phyloP scores from a whole-genome alignment of 2,329 filamentous ascomycete species.

The Aspergillus terreus region DNA sequence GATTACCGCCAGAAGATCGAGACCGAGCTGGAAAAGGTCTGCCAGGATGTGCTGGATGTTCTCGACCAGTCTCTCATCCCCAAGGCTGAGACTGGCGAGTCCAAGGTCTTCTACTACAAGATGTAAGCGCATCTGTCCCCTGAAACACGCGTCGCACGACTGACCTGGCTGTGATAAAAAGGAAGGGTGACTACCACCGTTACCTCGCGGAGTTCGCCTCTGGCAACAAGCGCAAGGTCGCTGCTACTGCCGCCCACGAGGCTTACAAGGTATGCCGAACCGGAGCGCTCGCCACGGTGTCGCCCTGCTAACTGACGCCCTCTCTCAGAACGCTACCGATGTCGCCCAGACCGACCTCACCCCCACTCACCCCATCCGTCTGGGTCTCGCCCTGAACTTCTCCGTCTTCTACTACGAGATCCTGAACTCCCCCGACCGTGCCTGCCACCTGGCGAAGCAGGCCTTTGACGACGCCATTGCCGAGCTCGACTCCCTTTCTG shows the following conservation, averaged over 20 bases:
- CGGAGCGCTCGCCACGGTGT: not conserved
- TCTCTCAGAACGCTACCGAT: slow-evolving; percentile 82
- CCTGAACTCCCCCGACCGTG: slow-evolving; percentile 93
- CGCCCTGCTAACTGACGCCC: not conserved
- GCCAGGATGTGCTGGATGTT: slow-evolving; percentile 95
- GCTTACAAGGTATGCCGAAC: slow-evolving; percentile 81
- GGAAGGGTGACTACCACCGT: slow-evolving; percentile 99
- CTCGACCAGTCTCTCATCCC: slow-evolving; percentile 91
- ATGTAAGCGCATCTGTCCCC: slow-evolving; percentile 68
- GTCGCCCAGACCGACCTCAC: slow-evolving; percentile 97
- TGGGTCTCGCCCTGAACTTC: slow-evolving; percentile 97
- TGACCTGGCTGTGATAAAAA: slow-evolving; percentile 55
- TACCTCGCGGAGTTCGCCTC: slow-evolving; percentile 96
- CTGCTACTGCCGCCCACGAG: slow-evolving; percentile 90
- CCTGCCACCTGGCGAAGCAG: slow-evolving; percentile 98
- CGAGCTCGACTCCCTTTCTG: slow-evolving; percentile 94
- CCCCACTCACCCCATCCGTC: slow-evolving; percentile 95
- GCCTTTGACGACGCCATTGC: slow-evolving; percentile 98
- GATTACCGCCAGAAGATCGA: slow-evolving; percentile 99
- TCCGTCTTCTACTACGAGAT: slow-evolving; percentile 99
- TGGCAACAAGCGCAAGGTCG: slow-evolving; percentile 91
- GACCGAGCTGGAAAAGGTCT: slow-evolving; percentile 93
- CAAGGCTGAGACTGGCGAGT: slow-evolving; percentile 94
- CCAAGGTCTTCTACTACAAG: slow-evolving; percentile 99
- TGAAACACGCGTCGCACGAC: slow-evolving; percentile 58